phyloP scores from a whole-genome alignment of 306 rosid genomes.

The Trifolium fragiferum region DNA sequence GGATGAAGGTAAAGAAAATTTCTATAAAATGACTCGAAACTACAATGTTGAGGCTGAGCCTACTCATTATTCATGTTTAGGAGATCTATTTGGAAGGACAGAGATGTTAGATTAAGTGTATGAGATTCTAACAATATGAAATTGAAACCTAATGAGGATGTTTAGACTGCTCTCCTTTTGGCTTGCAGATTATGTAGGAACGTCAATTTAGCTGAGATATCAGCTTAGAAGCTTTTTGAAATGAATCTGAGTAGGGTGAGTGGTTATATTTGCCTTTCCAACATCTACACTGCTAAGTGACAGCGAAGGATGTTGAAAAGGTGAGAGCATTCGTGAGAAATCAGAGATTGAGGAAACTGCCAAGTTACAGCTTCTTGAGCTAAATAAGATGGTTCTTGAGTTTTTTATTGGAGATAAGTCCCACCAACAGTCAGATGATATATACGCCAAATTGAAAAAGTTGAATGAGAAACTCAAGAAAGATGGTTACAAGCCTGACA shows the following conservation, averaged over 20 bases:
- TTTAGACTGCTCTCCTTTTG: conserved; percentile 63
- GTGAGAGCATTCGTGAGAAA: conserved; percentile 56
- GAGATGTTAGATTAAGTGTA: no score
- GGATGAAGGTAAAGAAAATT: no score
- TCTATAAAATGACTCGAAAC: no score
- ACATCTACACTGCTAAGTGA: conserved; percentile 65
- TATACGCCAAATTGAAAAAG: conserved; percentile 53
- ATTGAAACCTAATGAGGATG: no score
- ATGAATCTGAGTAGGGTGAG: conserved; percentile 37
- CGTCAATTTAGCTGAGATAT: no score
- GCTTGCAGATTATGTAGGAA: conserved; percentile 59
- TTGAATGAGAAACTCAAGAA: conserved; percentile 58
- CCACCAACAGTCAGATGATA: conserved; percentile 53
- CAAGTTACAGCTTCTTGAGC: conserved; percentile 52
- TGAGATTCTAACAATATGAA: no score
- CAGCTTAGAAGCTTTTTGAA: no score
- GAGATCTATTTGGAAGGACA: no score
- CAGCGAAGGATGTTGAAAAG: conserved; percentile 61
- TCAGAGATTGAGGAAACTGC: conserved; percentile 55
- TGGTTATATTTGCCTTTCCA: conserved; percentile 68
- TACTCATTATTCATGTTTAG: no score
- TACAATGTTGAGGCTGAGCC: no score
- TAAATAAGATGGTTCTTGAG: conserved; percentile 51
- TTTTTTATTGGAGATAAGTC: conserved; percentile 62
- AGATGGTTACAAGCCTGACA: conserved; percentile 67